A percentile compares a stretch with the other conserved stretches of the same genome.
These are phyloP conservation scores for Xylaria curta DNA, from an alignment of 495 filamentous ascomycete genomes.

Conservation along the genomic window DNA sequence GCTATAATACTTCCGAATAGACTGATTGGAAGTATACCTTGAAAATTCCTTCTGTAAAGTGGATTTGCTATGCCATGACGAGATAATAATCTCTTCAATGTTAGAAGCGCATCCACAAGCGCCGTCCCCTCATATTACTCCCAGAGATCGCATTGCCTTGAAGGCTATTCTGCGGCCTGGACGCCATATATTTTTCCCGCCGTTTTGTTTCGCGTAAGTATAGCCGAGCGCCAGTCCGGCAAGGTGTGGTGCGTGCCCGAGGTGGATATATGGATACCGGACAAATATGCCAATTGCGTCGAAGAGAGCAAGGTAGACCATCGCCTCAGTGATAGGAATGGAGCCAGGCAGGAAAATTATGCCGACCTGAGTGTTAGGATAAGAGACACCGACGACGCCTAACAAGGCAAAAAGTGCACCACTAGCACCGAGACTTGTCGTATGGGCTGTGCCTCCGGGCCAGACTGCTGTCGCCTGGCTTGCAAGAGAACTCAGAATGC, in stretches of 20 bases:
- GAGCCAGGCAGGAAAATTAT: slow-evolving; percentile 32
- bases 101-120: background rate
- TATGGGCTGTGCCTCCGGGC: slow-evolving; percentile 15
- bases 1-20: slow-evolving; percentile 13
- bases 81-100: background rate
- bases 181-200: slow-evolving; percentile 32
- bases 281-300: slow-evolving; percentile 36
- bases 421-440: slow-evolving; percentile 26
- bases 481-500: slow-evolving; percentile 36
- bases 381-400: slow-evolving; percentile 29
- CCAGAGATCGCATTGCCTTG: slow-evolving; percentile 19
- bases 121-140: slow-evolving; percentile 21
- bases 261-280: slow-evolving; percentile 24
- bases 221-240: slow-evolving; percentile 32
- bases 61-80: background rate
- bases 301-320: slow-evolving; percentile 27
- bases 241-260: slow-evolving; percentile 35
- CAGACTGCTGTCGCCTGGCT: slow-evolving; percentile 29
- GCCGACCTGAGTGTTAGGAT: slow-evolving; percentile 30
- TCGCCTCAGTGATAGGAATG: slow-evolving; percentile 14
- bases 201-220: slow-evolving; percentile 35
- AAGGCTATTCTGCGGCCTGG: slow-evolving; percentile 33
- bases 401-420: slow-evolving; percentile 38
- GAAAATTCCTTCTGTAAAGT: background rate
- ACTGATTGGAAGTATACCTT: background rate